Evolutionary conservation across 495 filamentous ascomycete genomes (phyloP), one percentile per base, ranked within the genome.

Genomic region (Penicillium mononematosum): DNA sequence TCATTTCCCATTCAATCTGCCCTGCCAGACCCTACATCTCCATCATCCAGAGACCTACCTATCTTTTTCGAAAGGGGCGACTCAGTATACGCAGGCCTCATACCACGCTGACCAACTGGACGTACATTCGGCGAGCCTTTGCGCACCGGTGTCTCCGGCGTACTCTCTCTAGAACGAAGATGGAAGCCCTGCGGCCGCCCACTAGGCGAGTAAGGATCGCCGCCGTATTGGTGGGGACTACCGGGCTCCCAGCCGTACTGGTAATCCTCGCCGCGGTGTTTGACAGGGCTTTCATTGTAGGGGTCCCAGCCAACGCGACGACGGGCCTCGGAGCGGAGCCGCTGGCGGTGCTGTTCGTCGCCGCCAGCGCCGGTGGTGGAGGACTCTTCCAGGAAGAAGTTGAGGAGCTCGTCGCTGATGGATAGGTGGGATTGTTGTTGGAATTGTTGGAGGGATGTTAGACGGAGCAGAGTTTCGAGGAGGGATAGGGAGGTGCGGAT

Each of bases 381-480:
- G 0, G 85, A 88, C 66, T 96, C 91, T 59, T 89, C 85, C 36
- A 99, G 81, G 78, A 98, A 99, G 77, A 98, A 96, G 55, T 86
- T 92, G 16, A 98, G 79, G 8, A 96, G 82, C 68, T 99, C 91
- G 66, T 99, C 95, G n/a, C 88, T 90, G 63, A 97, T 95, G 34
- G 91, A 82, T 31, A 98, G 83, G 62, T 99, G 95, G 1, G 91
- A 90, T 42, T 86, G 81, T 81, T 99, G 95, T 66, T 96, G 90
- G 72, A 94, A 96, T 77, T 98, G 92, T 70, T 98, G 94, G n/a
- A 98, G 81, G 44, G 91, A 88, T 8, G 88, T 89, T 22, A 99
- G 84, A 53, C 95, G 92, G 54, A 99, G 84, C 41, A 98, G 80
- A 72, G 91, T 95, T 71, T 99, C 95, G 20, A 99, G 85, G 46